These are phyloP conservation scores for Nevesoporus exiguus DNA, from an alignment of 768 basidiomycete species.

Conservation along the genomic window DNA sequence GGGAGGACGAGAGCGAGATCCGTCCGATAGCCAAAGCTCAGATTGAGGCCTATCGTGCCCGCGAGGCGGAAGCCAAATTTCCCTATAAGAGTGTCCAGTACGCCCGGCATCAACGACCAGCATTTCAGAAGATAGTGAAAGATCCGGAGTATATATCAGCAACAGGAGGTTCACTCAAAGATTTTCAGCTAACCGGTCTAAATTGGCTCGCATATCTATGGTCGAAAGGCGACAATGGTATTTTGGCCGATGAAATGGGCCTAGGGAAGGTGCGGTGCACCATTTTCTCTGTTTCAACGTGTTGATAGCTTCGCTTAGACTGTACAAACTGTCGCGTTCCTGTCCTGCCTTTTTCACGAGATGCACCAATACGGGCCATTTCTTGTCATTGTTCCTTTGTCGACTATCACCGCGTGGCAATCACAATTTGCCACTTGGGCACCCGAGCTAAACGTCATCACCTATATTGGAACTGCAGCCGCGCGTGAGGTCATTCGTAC, in stretches of 20 bases:
- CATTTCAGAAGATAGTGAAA: constrained; percentile 77
- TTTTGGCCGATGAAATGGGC: constrained; percentile 99
- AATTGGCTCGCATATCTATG: constrained; percentile 99
- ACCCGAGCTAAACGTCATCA: constrained; percentile 94
- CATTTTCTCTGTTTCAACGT: neutral
- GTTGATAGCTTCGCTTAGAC: constrained; percentile 47
- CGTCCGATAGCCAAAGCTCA: constrained; percentile 71
- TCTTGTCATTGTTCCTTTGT: constrained; percentile 95
- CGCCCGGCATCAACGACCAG: constrained; percentile 62
- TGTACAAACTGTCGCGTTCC: constrained; percentile 93
- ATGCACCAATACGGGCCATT: constrained; percentile 94
- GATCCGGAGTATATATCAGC: constrained; percentile 81
- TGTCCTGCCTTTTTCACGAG: constrained; percentile 93
- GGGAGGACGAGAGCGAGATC: constrained; percentile 85
- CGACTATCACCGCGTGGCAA: constrained; percentile 98
- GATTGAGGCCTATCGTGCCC: constrained; percentile 73
- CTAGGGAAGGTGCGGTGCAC: constrained; percentile 73
- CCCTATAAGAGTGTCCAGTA: constrained; percentile 82
- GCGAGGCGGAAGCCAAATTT: constrained; percentile 76
- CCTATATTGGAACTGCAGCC: constrained; percentile 86
- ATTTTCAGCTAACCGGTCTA: constrained; percentile 96
- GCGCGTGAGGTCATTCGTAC: constrained; percentile 89
- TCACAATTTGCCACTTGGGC: constrained; percentile 93
- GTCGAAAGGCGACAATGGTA: constrained; percentile 93
- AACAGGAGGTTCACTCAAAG: constrained; percentile 87